These are phyloP conservation scores for Pseudoperonospora humuli DNA, from an alignment of 352 stramenopile genomes.

Conservation along the genomic window DNA sequence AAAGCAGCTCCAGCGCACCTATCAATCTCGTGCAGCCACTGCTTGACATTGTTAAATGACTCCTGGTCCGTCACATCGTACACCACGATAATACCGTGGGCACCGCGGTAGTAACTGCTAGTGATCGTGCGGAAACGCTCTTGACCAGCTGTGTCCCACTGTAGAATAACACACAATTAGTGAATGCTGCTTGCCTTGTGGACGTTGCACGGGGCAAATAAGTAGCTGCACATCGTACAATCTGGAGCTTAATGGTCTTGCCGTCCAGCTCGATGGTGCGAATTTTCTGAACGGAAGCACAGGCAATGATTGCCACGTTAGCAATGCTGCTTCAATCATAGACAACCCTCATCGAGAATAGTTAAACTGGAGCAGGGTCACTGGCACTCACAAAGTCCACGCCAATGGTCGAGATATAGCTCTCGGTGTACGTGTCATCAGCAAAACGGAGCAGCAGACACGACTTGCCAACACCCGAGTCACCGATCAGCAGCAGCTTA, in stretches of 20 bases:
- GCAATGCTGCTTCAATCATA: too few relatives aligned
- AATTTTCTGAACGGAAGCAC: conserved; percentile 88
- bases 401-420: conserved; percentile 99
- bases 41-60: conserved; percentile 97
- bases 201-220: too few relatives aligned
- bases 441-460: conserved; percentile 98
- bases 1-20: conserved; percentile 24
- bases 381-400: conserved; percentile 96
- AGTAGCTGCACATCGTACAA: conserved; percentile 58
- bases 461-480: conserved; percentile 97
- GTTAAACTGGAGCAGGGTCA: not conserved
- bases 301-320: conserved; percentile 10
- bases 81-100: conserved; percentile 99
- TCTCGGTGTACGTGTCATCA: conserved; percentile 99
- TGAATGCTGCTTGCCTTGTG: too few relatives aligned
- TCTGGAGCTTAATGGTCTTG: conserved; percentile 99
- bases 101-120: conserved; percentile 97
- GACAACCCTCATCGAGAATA: not conserved
- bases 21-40: conserved; percentile 94
- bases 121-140: conserved; percentile 99
- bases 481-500: conserved; percentile 97
- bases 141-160: conserved; percentile 99
- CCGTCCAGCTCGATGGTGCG: conserved; percentile 98
- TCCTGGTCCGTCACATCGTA: conserved; percentile 98
- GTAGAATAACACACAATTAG: conserved; percentile 18